Conservation (phyloP, 1,139 yeast species). For the Geotrichum fermentans region DNA sequence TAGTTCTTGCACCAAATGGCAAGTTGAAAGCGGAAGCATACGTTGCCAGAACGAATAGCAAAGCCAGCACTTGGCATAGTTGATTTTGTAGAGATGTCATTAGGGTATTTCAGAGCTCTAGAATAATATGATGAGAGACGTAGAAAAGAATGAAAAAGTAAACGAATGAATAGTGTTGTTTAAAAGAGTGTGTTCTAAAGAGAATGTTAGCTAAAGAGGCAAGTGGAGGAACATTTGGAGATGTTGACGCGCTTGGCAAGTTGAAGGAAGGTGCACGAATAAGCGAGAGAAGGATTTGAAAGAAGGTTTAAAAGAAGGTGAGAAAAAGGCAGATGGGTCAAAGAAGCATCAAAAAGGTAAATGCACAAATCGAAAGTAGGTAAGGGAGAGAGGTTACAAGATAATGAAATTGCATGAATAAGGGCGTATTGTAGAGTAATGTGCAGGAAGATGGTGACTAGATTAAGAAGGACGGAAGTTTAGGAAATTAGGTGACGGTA, state of each 20-base stretch:
- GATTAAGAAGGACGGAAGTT: no score
- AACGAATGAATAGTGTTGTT: background rate
- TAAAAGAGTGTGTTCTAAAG: background rate
- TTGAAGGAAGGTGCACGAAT: background rate
- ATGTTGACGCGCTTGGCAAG: background rate
- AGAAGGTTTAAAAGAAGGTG: background rate
- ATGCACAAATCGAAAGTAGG: background rate
- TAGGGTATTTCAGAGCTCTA: background rate
- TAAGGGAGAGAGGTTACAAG: background rate
- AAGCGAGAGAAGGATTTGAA: background rate
- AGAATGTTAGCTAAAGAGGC: background rate
- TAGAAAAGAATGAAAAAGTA: background rate
- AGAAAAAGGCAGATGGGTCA: background rate
- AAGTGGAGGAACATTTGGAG: background rate
- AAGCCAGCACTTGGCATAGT: constrained; percentile 4
- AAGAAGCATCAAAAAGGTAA: background rate
- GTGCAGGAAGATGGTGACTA: no score
- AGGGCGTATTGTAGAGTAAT: no score
- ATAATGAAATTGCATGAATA: no score
- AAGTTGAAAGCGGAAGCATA: constrained; percentile 12
- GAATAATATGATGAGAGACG: background rate
- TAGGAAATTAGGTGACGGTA: no score
- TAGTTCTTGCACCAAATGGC: constrained; percentile 4
- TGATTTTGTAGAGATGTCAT: constrained; percentile 6
- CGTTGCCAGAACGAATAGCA: constrained; percentile 4